These are phyloP conservation scores for Rhizoctonia solani DNA, from an alignment of 1,284 basidiomycete genomes.

Conservation along the genomic window DNA sequence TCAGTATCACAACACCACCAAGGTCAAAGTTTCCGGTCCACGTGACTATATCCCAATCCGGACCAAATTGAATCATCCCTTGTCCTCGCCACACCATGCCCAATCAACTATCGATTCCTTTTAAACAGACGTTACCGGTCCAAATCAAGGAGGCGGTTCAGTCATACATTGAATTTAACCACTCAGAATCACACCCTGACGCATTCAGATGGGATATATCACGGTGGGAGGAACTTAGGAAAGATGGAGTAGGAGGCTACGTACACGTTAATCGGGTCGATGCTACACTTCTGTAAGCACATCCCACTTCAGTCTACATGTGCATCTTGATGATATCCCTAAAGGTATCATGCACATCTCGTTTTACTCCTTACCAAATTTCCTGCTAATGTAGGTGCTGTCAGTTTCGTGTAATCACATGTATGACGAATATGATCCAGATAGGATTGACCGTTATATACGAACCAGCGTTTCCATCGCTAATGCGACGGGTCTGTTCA, in stretches of 20 bases:
- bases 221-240: conserved; percentile 70
- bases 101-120: conserved; percentile 77
- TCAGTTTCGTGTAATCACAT: neutral
- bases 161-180: conserved; percentile 67
- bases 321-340: conserved; percentile 30
- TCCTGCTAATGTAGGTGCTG: conserved; percentile 61
- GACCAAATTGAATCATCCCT: neutral
- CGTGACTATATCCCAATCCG: neutral
- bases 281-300: conserved; percentile 54
- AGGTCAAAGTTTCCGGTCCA: neutral
- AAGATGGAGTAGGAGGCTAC: conserved; percentile 58
- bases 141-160: conserved; percentile 64
- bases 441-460: conserved; percentile 79
- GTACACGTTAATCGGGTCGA: conserved; percentile 63
- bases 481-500: conserved; percentile 61
- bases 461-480: conserved; percentile 64
- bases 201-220: conserved; percentile 83
- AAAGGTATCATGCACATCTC: conserved; percentile 89
- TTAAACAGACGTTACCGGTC: conserved; percentile 70
- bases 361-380: conserved; percentile 75
- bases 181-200: conserved; percentile 82
- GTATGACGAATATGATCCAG: conserved; percentile 49
- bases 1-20: too few species aligned
- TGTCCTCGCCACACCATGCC: conserved; percentile 55
- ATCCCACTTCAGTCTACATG: conserved; percentile 26